Conservation (phyloP, 768 basidiomycete genomes). For the Termitomyces heimii region DNA sequence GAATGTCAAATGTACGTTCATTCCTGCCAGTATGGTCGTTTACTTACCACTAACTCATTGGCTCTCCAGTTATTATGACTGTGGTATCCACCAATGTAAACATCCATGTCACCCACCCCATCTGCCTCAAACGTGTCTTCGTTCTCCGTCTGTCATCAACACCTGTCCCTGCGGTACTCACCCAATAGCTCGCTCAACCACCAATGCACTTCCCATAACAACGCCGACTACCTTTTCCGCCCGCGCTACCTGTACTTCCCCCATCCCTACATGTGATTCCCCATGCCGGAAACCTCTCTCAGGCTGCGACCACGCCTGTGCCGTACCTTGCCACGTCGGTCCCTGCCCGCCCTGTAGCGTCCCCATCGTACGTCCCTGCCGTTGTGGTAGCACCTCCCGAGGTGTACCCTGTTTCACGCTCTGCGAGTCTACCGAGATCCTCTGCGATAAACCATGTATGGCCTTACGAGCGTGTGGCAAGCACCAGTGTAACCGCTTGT, state of each 20-base stretch:
- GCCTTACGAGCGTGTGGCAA: conserved; percentile 79
- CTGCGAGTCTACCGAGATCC: conserved; percentile 44
- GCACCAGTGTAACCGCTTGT: conserved; percentile 79
- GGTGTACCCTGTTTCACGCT: conserved; percentile 50
- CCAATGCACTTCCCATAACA: conserved; percentile 19
- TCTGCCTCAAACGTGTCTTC: conserved; percentile 58
- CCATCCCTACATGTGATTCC: conserved; percentile 75
- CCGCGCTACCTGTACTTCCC: conserved; percentile 57
- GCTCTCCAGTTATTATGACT: conserved; percentile 55
- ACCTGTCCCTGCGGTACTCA: conserved; percentile 83
- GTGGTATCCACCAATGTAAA: conserved; percentile 69
- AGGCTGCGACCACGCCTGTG: conserved; percentile 73
- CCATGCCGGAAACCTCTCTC: conserved; percentile 59
- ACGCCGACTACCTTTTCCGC: conserved; percentile 31
- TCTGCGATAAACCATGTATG: conserved; percentile 77
- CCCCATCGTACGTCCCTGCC: conserved; percentile 68
- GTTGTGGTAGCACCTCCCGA: conserved; percentile 71
- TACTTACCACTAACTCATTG: not conserved
- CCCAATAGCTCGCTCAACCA: conserved; percentile 34
- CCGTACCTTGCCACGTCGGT: conserved; percentile 65
- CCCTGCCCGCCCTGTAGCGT: conserved; percentile 77
- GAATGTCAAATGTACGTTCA: conserved; percentile 49
- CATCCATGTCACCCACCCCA: conserved; percentile 73
- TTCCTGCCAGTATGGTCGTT: not conserved
- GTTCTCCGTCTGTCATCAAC: conserved; percentile 58